Evolutionary conservation across 257 asterid genomes (phyloP), one percentile per base, ranked within the genome.

Genomic region (Schizonepeta tenuifolia): DNA sequence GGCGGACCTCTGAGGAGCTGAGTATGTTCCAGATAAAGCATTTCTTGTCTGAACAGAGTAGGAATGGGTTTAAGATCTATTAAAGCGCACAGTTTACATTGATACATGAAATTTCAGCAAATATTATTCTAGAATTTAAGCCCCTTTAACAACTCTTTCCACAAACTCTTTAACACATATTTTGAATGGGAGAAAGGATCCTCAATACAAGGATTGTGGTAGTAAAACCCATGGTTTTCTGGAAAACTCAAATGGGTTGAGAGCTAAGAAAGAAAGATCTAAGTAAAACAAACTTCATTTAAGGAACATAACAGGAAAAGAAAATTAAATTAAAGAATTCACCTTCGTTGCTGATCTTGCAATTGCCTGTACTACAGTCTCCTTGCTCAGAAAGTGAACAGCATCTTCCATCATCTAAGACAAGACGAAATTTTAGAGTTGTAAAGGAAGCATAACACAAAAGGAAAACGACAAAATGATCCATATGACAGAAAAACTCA

Each of bases 1-100:
- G 65, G 97, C 96, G 7, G 99, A 95, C 75, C 98, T 90, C 88
- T 95, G 99, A 72, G 99, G 99, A 60, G 98, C 99, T 6, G 99
- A 95, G 85, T 95, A 95, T 53, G 99, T 95, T 64, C 99, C 99
- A 54, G 99, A 89, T 75, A 95, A 78, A 66, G 99, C 96, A 75
- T 95, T 95, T 83, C 96, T 80, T 21, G 99, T 95, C 99, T 95
- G 96, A 86, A 86, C 57, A 57, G 68, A 69, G 57, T 22, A 71
- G 24, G 56, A 9, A 12, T 59, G 47, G 54, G 41, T 56, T 68
- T 79, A 41, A 78, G 77, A 75, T 71, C 70, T 68, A 57, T 49
- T 50, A 46, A 76, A 73, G 21, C 73, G 56, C 28, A 31, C 28
- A 53, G 5, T 43, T 47, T 57, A 67, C 55, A 49, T 43, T 7